Evolutionary conservation across 208 protist genomes (phyloP), one percentile per base, ranked within the genome.

Genomic region (Leishmania amazonensis): DNA sequence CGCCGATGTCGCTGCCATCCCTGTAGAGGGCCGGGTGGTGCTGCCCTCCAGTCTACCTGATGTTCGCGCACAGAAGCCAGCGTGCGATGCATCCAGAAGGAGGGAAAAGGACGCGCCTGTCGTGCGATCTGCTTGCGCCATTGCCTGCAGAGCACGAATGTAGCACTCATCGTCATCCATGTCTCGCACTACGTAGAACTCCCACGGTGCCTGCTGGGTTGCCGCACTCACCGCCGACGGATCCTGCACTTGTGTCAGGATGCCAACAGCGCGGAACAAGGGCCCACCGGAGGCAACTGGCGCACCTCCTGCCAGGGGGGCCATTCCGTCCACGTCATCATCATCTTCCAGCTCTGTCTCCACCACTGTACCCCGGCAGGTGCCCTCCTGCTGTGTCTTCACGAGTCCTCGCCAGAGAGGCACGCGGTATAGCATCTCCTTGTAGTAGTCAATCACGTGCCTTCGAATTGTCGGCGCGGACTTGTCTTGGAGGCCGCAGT

Each of bases 151-250:
- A 3, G 91, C 88, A 3, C 62, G 83, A 2, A 81, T 17, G 82
- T 93, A 97, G 71, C 83, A 67, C 8, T 81, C 85, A 17, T 96
- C 93, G 78, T 96, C 92, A 35, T 93, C 82, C 17, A 92, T 11
- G 87, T 96, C 86, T 17, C 76, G 77, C 24, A 97, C 93, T 9
- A 91, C 84, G 83, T 89, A 93, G 64, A 97, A 93, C 80, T 97
- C 94, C 94, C 94, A 97, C 80, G 94, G 94, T 71, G 87, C 78
- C 40, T 86, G 80, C 75, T 87, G 84, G 64, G 88, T 80, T 0
- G 84, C 80, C 2, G 75, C 82, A 38, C 89, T 84, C 2, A 79
- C 76, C 19, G 84, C 84, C 21, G 82, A 81, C 19, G 89, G 83
- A 47, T 93, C 87, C 24, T 85, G 87, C 70, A 89, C 85, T 76